phyloP scores from a whole-genome alignment of 768 basidiomycete genomes.

The Mycena albidolilacea region DNA sequence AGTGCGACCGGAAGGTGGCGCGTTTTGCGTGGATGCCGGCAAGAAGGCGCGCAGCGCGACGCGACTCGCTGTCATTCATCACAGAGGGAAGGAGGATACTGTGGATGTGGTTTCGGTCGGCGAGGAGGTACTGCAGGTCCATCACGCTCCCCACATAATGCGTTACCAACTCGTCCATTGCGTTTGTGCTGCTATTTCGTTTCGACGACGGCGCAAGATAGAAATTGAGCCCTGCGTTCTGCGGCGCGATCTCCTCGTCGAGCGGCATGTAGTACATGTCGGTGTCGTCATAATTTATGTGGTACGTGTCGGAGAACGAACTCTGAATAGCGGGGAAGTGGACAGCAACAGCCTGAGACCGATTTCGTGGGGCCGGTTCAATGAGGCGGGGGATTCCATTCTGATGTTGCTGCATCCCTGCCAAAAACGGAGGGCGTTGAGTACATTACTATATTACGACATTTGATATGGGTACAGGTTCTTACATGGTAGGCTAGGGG shows the following conservation, averaged over 20 bases:
- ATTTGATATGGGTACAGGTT: constrained; percentile 79
- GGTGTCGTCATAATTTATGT: constrained; percentile 11
- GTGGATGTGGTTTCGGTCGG: constrained; percentile 62
- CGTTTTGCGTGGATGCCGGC: constrained; percentile 68
- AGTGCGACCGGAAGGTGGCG: constrained; percentile 40
- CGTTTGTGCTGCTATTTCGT: neutral
- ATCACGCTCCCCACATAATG: constrained; percentile 77
- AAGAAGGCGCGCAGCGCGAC: constrained; percentile 74
- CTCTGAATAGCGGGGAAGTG: constrained; percentile 45
- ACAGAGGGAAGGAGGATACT: constrained; percentile 67
- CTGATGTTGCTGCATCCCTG: constrained; percentile 53
- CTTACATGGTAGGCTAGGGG: constrained; percentile 81
- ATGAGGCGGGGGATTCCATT: neutral
- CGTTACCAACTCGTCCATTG: constrained; percentile 47
- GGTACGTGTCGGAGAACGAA: constrained; percentile 48
- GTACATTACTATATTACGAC: constrained; percentile 77
- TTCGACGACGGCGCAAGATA: neutral
- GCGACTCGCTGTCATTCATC: constrained; percentile 60
- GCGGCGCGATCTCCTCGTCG: constrained; percentile 2
- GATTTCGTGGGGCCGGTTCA: neutral
- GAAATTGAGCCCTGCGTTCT: neutral
- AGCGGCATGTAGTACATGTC: constrained; percentile 4
- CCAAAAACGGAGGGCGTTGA: constrained; percentile 70
- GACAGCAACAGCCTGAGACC: constrained; percentile 13
- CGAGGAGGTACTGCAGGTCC: constrained; percentile 78